Evolutionary conservation across 2,329 filamentous ascomycete species (phyloP).

Genomic region (Macrophomina pseudophaseolina): DNA sequence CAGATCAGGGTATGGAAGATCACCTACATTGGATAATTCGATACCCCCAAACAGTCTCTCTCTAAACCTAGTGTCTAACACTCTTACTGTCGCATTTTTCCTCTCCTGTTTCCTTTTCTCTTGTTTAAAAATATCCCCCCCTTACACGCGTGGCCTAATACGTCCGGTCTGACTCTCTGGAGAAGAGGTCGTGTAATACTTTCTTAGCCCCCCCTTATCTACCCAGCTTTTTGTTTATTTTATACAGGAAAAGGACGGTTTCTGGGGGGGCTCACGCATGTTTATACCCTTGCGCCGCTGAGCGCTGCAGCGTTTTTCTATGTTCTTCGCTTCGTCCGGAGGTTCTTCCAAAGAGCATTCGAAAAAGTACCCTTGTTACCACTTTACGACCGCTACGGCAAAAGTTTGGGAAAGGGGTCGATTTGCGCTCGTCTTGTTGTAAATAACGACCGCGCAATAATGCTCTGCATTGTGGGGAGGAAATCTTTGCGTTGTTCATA

Average conservation of each 20-base stretch:
- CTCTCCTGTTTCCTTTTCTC: not conserved
- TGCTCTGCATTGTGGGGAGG: conserved; percentile 11
- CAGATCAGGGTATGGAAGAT: conserved; percentile 11
- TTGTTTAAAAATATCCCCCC: conserved; percentile 16
- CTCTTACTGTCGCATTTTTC: not conserved
- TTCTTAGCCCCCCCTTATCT: conserved; percentile 10
- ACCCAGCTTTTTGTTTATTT: conserved; percentile 13
- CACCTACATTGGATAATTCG: conserved; percentile 20
- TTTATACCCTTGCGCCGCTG: conserved; percentile 25
- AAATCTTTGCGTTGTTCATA: conserved; percentile 6
- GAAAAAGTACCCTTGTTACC: conserved; percentile 12
- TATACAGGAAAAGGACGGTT: conserved; percentile 19
- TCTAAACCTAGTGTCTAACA: conserved; percentile 21
- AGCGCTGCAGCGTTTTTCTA: conserved; percentile 17
- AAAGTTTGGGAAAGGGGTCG: conserved; percentile 1
- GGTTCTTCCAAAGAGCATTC: conserved; percentile 17
- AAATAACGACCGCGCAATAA: conserved; percentile 18
- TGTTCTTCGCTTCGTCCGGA: conserved; percentile 5
- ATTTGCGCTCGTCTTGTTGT: conserved; percentile 6
- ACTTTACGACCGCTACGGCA: conserved; percentile 1
- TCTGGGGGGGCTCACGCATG: conserved; percentile 21
- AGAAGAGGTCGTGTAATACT: conserved; percentile 22
- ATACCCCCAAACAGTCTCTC: conserved; percentile 17
- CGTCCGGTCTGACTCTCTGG: conserved; percentile 23
- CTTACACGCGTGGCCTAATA: conserved; percentile 24